phyloP scores from a whole-genome alignment of 371 early-diverging fungal genomes.

The Mucor indicus region DNA sequence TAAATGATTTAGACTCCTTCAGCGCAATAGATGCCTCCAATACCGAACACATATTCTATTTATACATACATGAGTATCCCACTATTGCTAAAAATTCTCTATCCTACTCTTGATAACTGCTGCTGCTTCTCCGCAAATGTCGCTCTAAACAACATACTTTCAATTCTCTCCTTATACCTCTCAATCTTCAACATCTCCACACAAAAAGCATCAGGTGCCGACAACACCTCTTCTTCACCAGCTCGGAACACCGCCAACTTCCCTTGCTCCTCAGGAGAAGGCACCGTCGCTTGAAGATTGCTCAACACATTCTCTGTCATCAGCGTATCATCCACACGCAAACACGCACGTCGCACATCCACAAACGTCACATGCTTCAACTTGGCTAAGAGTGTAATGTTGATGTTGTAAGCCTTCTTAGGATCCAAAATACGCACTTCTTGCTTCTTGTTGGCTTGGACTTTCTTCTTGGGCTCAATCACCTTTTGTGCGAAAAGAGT shows the following conservation, averaged over 20 bases:
- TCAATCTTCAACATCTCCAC: slow-evolving; percentile 84
- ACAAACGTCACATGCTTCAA: slow-evolving; percentile 60
- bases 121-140: slow-evolving; percentile 75
- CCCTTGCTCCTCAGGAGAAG: slow-evolving; percentile 76
- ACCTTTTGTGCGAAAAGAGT: slow-evolving; percentile 74
- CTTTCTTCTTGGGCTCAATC: slow-evolving; percentile 38
- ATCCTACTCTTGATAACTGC: slow-evolving; percentile 60
- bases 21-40: slow-evolving; percentile 54
- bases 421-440: slow-evolving; percentile 69
- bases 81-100: not conserved
- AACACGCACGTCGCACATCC: slow-evolving; percentile 58
- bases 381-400: slow-evolving; percentile 66
- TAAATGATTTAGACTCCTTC: slow-evolving; percentile 50
- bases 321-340: slow-evolving; percentile 60
- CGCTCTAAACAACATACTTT: slow-evolving; percentile 71
- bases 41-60: slow-evolving; percentile 48
- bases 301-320: slow-evolving; percentile 65
- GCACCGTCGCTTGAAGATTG: slow-evolving; percentile 65
- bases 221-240: slow-evolving; percentile 63
- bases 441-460: slow-evolving; percentile 26
- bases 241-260: slow-evolving; percentile 68
- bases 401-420: slow-evolving; percentile 77
- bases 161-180: slow-evolving; percentile 76
- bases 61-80: not conserved
- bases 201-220: slow-evolving; percentile 83